Percentiles rank a stretch among this genome's conserved stretches.
Conservation (phyloP, 257 asterid genomes). For the Rubia yunnanensis region DNA sequence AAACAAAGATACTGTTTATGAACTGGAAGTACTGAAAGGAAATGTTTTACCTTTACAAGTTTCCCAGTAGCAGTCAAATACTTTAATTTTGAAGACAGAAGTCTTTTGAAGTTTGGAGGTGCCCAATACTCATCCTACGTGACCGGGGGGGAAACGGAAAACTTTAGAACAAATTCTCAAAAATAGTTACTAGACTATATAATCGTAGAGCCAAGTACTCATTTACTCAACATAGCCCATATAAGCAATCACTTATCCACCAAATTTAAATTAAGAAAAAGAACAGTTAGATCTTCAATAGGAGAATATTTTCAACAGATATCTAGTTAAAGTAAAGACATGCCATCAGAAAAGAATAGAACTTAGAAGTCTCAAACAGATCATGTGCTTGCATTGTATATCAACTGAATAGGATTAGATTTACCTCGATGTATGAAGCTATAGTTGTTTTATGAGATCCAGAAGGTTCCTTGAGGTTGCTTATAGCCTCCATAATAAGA, state of each 20-base stretch:
- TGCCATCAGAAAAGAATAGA: not conserved
- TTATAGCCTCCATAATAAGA: conserved; percentile 89
- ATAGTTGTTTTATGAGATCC: conserved; percentile 86
- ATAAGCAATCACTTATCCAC: not conserved
- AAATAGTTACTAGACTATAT: not conserved
- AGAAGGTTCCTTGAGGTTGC: conserved; percentile 66
- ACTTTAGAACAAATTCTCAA: not conserved
- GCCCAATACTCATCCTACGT: conserved; percentile 86
- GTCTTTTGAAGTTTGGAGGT: conserved; percentile 84
- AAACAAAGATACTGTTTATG: not conserved
- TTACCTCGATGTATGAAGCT: conserved; percentile 85
- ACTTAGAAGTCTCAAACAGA: not conserved
- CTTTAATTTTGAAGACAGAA: conserved; percentile 76
- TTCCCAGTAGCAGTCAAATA: conserved; percentile 73
- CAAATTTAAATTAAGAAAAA: not conserved
- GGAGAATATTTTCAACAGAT: not conserved
- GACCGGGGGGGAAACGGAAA: not conserved
- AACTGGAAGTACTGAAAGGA: conserved; percentile 11
- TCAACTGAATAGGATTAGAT: not conserved
- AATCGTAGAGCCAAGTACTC: not conserved
- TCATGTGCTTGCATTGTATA: not conserved
- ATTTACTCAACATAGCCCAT: not conserved
- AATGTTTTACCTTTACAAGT: conserved; percentile 56
- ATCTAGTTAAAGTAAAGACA: not conserved
- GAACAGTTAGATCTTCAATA: not conserved